phyloP scores from a whole-genome alignment of 2,329 filamentous ascomycete species.

The Aspergillus eucalypticola region DNA sequence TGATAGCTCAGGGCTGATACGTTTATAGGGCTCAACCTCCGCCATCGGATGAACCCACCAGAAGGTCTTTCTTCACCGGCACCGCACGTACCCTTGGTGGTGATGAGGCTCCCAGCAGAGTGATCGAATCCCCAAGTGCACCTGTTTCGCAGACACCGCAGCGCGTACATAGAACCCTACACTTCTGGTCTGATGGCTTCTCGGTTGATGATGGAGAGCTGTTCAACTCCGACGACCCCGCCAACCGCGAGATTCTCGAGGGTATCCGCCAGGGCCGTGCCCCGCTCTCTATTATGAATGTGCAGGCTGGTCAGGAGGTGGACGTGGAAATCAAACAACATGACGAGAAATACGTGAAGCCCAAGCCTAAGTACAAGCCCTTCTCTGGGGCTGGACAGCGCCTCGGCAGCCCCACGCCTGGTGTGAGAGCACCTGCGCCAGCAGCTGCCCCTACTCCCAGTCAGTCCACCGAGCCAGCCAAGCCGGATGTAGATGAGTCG shows the following conservation, averaged over 20 bases:
- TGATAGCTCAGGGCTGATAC: background rate
- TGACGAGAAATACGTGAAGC: constrained; percentile 62
- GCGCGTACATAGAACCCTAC: constrained; percentile 59
- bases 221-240: constrained; percentile 63
- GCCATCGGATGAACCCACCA: constrained; percentile 46
- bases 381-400: constrained; percentile 62
- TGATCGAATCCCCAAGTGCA: constrained; percentile 55
- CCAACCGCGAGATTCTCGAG: constrained; percentile 61
- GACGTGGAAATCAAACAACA: constrained; percentile 66
- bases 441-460: constrained; percentile 30
- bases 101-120: constrained; percentile 61
- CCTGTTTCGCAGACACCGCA: constrained; percentile 45
- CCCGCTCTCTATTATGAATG: constrained; percentile 63
- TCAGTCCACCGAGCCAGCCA: constrained; percentile 31
- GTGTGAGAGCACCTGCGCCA: constrained; percentile 40
- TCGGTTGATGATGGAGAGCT: constrained; percentile 66
- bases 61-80: constrained; percentile 56
- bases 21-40: constrained; percentile 33
- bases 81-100: constrained; percentile 66
- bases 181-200: constrained; percentile 67
- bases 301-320: constrained; percentile 63
- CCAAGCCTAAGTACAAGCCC: constrained; percentile 65
- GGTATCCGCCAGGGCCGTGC: constrained; percentile 65
- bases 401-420: constrained; percentile 65
- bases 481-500: constrained; percentile 57